phyloP scores from a whole-genome alignment of 208 protist genomes.

The Trypanosomatidae sp. region DNA sequence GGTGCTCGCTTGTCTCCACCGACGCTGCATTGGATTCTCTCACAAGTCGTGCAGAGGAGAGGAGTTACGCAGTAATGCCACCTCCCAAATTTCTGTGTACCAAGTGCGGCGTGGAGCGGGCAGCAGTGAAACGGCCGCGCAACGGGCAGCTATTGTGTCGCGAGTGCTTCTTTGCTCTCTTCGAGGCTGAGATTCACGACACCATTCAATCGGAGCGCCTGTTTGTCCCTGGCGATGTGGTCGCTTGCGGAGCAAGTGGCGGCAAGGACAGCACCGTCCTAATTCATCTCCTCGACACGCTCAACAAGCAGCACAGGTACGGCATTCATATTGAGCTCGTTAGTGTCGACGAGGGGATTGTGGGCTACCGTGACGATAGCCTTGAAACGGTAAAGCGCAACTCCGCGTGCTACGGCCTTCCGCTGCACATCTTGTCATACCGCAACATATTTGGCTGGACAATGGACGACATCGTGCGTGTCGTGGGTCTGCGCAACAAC shows the following conservation, averaged over 20 bases:
- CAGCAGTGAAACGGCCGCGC: constrained; percentile 90
- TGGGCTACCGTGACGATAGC: constrained; percentile 97
- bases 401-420: constrained; percentile 89
- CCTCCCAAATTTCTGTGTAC: constrained; percentile 53
- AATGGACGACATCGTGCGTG: constrained; percentile 97
- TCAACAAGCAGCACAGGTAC: constrained; percentile 95
- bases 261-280: constrained; percentile 98
- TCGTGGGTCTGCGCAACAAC: constrained; percentile 93
- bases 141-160: constrained; percentile 91
- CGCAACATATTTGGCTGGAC: constrained; percentile 97
- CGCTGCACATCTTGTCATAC: constrained; percentile 95
- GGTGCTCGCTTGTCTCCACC: too few relatives aligned
- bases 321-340: constrained; percentile 93
- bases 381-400: constrained; percentile 97
- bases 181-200: constrained; percentile 96
- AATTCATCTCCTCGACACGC: constrained; percentile 91
- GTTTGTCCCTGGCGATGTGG: constrained; percentile 88
- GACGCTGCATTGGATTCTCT: not conserved
- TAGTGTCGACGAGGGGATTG: constrained; percentile 98
- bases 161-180: constrained; percentile 94
- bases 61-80: not conserved
- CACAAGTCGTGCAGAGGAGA: not conserved
- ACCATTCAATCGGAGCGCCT: constrained; percentile 93
- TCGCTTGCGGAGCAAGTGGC: constrained; percentile 96
- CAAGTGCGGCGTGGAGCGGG: constrained; percentile 48